Evolutionary conservation across 2,329 filamentous ascomycete species (phyloP).

Genomic region (Zelopaecilomyces penicillatus): DNA sequence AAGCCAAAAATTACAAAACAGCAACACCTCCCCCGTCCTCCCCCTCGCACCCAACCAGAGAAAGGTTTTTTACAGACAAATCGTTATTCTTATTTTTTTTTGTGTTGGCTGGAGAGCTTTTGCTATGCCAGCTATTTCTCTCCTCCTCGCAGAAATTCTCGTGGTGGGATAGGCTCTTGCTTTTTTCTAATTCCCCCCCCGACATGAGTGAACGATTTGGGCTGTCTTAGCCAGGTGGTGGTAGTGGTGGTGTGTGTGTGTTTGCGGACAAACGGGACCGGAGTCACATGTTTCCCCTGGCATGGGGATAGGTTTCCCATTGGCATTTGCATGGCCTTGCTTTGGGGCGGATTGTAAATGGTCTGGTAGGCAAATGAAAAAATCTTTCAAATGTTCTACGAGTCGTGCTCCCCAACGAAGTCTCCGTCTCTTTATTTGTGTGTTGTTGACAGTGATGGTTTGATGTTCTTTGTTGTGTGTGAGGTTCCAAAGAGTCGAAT

Average conservation of each 20-base stretch:
- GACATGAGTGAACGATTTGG: too few relatives aligned
- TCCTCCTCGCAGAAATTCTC: too few relatives aligned
- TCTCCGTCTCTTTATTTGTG: constrained; percentile 13
- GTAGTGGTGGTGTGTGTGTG: not conserved
- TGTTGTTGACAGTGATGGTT: constrained; percentile 9
- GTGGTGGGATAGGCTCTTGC: not conserved
- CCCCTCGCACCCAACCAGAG: too few relatives aligned
- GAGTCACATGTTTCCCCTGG: constrained; percentile 30
- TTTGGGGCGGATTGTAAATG: constrained; percentile 40
- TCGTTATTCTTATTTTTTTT: constrained; percentile 1
- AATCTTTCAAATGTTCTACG: constrained; percentile 34
- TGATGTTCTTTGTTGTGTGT: too few relatives aligned
- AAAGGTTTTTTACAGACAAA: not conserved
- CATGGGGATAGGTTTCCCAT: constrained; percentile 32
- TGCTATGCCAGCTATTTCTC: not conserved
- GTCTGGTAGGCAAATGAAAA: constrained; percentile 42
- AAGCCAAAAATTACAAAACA: too few relatives aligned
- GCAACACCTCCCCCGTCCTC: too few relatives aligned
- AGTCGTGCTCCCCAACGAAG: constrained; percentile 4
- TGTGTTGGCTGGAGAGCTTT: not conserved
- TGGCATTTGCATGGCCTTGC: constrained; percentile 45
- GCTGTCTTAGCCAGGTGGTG: too few relatives aligned
- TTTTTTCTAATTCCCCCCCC: too few relatives aligned
- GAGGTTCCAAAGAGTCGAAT: too few relatives aligned
- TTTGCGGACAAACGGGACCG: constrained; percentile 21